These are phyloP conservation scores for Sphagnum magellanicum DNA, from an alignment of 228 moss, liverwort and hornwort genomes.

Conservation along the genomic window DNA sequence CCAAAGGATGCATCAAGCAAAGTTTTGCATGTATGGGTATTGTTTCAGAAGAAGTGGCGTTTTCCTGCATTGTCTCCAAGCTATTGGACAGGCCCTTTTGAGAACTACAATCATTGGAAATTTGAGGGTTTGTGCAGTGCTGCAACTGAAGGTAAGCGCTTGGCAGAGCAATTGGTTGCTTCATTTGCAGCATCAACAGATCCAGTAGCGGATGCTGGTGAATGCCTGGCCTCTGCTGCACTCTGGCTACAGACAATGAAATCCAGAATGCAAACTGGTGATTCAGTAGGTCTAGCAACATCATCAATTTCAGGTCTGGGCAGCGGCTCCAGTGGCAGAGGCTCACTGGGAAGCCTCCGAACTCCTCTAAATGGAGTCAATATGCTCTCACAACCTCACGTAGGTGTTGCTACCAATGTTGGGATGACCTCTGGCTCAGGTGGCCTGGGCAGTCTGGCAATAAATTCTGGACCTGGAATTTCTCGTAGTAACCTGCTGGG, in stretches of 20 bases:
- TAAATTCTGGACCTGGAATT: constrained; percentile 57
- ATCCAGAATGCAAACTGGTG: constrained; percentile 83
- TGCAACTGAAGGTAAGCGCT: constrained; percentile 92
- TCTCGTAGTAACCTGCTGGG: constrained; percentile 63
- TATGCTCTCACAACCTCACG: constrained; percentile 35
- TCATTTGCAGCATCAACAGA: constrained; percentile 97
- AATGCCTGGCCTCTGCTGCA: constrained; percentile 95
- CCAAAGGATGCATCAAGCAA: too few species aligned
- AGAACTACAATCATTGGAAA: too few species aligned
- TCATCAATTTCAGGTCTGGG: constrained; percentile 35
- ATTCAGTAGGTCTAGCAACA: constrained; percentile 50
- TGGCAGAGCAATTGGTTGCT: constrained; percentile 95
- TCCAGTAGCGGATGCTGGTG: constrained; percentile 93
- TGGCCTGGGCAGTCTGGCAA: constrained; percentile 68
- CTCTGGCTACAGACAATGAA: constrained; percentile 99
- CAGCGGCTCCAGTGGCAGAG: constrained; percentile 13
- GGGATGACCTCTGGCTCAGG: constrained; percentile 53
- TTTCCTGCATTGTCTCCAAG: too few species aligned
- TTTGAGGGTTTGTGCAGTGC: constrained; percentile 45
- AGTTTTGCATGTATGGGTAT: too few species aligned
- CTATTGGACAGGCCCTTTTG: too few species aligned
- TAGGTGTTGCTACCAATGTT: constrained; percentile 32
- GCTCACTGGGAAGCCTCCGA: constrained; percentile 28
- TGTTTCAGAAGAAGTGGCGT: too few species aligned
- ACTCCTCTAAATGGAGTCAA: constrained; percentile 33